Conservation (phyloP, 768 basidiomycete species). For the Russula compacta region DNA sequence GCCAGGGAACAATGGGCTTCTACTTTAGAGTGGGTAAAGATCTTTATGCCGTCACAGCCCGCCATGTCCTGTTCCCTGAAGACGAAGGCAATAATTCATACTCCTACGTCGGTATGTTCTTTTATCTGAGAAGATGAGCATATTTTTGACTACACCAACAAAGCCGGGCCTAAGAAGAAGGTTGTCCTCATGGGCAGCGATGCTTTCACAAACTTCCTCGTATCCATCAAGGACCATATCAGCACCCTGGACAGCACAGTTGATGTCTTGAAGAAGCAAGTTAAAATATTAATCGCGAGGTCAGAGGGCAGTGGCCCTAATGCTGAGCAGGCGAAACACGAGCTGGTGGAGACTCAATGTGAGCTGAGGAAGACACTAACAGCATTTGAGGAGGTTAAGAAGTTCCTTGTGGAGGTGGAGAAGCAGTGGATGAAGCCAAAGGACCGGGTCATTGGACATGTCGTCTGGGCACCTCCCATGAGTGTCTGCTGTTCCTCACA, state of each 20-base stretch:
- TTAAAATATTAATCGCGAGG: background rate
- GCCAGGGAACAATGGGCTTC: conserved; percentile 32
- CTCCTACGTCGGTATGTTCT: background rate
- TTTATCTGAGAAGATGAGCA: background rate
- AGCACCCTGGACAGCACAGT: background rate
- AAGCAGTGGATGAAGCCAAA: background rate
- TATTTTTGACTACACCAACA: background rate
- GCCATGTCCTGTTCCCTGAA: conserved; percentile 22
- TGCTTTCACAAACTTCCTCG: background rate
- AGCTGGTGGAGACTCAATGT: background rate
- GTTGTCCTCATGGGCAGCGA: background rate
- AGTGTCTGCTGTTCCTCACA: background rate
- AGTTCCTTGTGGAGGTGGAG: background rate
- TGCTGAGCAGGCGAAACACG: background rate
- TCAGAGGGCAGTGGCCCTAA: background rate
- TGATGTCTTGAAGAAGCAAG: background rate
- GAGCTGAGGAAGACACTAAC: background rate
- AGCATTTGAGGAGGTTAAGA: background rate
- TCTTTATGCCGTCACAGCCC: conserved; percentile 30
- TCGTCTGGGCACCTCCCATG: conserved; percentile 4
- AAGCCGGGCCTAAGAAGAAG: background rate
- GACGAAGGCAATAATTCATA: background rate
- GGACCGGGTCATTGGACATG: background rate
- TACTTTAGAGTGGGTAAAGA: conserved; percentile 27
- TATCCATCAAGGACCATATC: background rate